phyloP scores from a whole-genome alignment of 495 filamentous ascomycete species.

The Xylaria longipes region DNA sequence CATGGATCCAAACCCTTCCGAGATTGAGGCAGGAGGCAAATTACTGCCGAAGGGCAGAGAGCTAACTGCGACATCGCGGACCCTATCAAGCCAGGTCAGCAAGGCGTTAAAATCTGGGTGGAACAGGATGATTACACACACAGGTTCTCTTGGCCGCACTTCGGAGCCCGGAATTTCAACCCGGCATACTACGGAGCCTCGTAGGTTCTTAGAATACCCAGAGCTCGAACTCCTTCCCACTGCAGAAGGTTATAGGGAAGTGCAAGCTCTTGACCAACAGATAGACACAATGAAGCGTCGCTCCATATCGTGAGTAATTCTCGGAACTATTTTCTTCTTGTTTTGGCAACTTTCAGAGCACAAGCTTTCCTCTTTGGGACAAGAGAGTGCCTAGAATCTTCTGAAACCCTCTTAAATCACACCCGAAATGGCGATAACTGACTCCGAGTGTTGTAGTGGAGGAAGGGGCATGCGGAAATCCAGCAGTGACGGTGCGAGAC shows the following conservation, averaged over 20 bases:
- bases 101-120: conserved; percentile 43
- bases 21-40: conserved; percentile 26
- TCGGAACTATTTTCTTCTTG: too few relatives aligned
- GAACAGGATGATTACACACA: conserved; percentile 38
- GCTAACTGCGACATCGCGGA: conserved; percentile 23
- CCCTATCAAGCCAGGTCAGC: conserved; percentile 40
- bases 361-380: too few relatives aligned
- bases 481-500: conserved; percentile 23
- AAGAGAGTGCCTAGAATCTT: too few relatives aligned
- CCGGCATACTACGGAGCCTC: conserved; percentile 19
- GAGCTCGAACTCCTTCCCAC: conserved; percentile 44
- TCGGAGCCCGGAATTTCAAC: conserved; percentile 23
- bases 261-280: conserved; percentile 43
- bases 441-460: too few relatives aligned
- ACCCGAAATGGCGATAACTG: too few relatives aligned
- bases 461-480: conserved; percentile 21
- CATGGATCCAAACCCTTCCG: conserved; percentile 13
- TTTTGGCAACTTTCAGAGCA: too few relatives aligned
- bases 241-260: conserved; percentile 39
- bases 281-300: conserved; percentile 43
- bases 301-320: too few relatives aligned
- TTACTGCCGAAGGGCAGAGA: conserved; percentile 22
- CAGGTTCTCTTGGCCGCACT: conserved; percentile 24
- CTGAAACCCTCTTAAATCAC: too few relatives aligned
- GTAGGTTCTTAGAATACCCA: conserved; percentile 41